Evolutionary conservation across 768 basidiomycete species (phyloP).

Genomic region (Tulasnella sp.): DNA sequence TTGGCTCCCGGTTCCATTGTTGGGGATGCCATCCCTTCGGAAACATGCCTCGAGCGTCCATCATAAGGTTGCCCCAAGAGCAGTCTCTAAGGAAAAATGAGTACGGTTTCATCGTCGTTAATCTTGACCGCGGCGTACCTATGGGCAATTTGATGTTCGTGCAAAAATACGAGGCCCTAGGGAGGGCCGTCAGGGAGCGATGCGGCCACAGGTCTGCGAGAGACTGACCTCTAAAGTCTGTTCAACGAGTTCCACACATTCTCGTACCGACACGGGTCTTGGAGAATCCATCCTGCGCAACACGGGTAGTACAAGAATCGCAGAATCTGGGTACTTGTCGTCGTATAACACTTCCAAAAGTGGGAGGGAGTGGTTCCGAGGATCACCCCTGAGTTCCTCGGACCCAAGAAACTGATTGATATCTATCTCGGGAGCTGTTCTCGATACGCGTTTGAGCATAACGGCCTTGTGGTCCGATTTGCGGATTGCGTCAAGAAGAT

Average conservation of each 20-base stretch:
- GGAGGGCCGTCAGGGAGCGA: not conserved
- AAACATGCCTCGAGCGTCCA: slow-evolving; percentile 5
- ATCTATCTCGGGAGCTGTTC: not conserved
- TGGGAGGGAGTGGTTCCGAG: slow-evolving; percentile 5
- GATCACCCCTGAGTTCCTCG: not conserved
- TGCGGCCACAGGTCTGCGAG: not conserved
- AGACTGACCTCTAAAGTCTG: slow-evolving; percentile 10
- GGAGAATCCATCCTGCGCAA: slow-evolving; percentile 4
- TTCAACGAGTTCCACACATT: slow-evolving; percentile 1
- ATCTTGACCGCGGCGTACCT: slow-evolving; percentile 2
- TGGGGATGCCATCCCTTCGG: slow-evolving; percentile 2
- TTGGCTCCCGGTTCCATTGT: not conserved
- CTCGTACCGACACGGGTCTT: not conserved
- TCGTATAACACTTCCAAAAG: slow-evolving; percentile 7
- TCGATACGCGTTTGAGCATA: not conserved
- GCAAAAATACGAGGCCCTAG: slow-evolving; percentile 9
- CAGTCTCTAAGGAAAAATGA: slow-evolving; percentile 8
- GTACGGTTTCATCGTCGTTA: not conserved
- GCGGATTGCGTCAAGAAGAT: not conserved
- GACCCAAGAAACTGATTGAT: not conserved
- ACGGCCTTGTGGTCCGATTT: not conserved
- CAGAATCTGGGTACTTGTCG: not conserved
- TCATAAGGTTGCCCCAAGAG: slow-evolving; percentile 10
- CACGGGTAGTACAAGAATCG: slow-evolving; percentile 3
- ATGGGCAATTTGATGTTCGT: slow-evolving; percentile 10